Base-by-base conservation (phyloP, 768 basidiomycete species). In the Macrolepiota albuminosa region DNA sequence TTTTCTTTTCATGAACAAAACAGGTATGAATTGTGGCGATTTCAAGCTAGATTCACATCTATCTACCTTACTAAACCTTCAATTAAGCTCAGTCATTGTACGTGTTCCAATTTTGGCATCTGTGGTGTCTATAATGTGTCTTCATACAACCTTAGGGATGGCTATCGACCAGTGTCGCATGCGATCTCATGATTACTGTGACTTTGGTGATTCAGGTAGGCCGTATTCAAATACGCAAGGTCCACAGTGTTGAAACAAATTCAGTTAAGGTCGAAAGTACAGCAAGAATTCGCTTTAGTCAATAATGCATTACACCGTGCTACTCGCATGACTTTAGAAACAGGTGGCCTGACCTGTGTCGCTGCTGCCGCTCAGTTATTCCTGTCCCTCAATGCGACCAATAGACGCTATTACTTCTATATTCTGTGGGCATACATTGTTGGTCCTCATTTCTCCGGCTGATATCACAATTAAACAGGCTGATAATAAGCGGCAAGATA, bases 261-360 rank as follows among this genome's bases (percentile, higher is more conserved):
- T 7, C 33, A 58, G 57, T 14, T 52, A 14, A 39, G n/a, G 50
- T 42, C 49, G 3, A 52, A 43, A 10, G 42, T 43, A 8, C 42
- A 58, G n/a, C 57, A 51, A 21, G 29, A 51, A 6, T 53, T 53
- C 33, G 8, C 2, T 13, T 45, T n/a, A 13, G 34, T 50, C 21
- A 58, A 53, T 16, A 33, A 52, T 26, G 42, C 47, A 14, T 8
- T 53, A 16, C 51, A 58, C 34, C 58, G 51, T 37, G 51, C 50
- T n/a, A 46, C 40, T 14, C 42, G 58, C 24, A 36, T 58, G 58
- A 33, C 50, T 24, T 18, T 53, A 34, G 58, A 58, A 8, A 58
- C 58, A 31, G 58, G 58, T 26, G 43, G 10, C 26, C 8, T 59
- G 31, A 54, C 52, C 2, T 53, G 37, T 31, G 16, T 13, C 2